Percentiles rank a stretch among this genome's conserved stretches.
Evolutionary conservation across 2,329 filamentous ascomycete genomes (phyloP).

Genomic region (Zopfia rhizophila): DNA sequence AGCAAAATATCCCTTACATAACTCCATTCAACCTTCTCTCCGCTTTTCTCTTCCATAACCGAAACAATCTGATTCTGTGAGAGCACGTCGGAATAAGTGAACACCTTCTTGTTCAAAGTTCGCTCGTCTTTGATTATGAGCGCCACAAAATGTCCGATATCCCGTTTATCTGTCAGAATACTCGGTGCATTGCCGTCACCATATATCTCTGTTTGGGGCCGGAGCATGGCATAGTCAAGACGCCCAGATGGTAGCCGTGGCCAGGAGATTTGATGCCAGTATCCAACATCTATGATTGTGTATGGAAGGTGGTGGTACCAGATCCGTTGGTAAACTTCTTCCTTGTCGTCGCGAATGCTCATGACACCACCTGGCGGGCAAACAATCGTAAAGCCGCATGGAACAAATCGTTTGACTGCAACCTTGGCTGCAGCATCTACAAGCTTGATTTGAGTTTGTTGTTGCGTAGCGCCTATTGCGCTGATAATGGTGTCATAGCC

Average conservation of each 20-base stretch:
- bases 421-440: constrained; percentile 16
- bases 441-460: constrained; percentile 13
- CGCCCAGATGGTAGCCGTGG: constrained; percentile 57
- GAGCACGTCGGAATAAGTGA: constrained; percentile 60
- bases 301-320: constrained; percentile 62
- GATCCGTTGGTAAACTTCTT: constrained; percentile 62
- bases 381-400: constrained; percentile 19
- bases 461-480: constrained; percentile 10
- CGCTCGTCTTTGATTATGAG: constrained; percentile 62
- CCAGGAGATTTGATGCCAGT: constrained; percentile 65
- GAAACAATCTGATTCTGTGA: constrained; percentile 60
- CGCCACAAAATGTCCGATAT: constrained; percentile 64
- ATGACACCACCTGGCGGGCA: constrained; percentile 20
- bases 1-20: no score
- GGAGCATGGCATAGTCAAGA: constrained; percentile 54
- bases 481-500: constrained; percentile 50
- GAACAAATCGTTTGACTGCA: constrained; percentile 18
- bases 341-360: constrained; percentile 60
- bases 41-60: constrained; percentile 59
- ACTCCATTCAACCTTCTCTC: constrained; percentile 58
- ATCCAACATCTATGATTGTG: constrained; percentile 69
- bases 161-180: constrained; percentile 61
- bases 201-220: constrained; percentile 49
- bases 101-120: constrained; percentile 65
- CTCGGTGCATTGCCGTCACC: constrained; percentile 58